Evolutionary conservation across 768 basidiomycete genomes (phyloP), one percentile per base, ranked within the genome.

Genomic region (Lentinus brumalis): DNA sequence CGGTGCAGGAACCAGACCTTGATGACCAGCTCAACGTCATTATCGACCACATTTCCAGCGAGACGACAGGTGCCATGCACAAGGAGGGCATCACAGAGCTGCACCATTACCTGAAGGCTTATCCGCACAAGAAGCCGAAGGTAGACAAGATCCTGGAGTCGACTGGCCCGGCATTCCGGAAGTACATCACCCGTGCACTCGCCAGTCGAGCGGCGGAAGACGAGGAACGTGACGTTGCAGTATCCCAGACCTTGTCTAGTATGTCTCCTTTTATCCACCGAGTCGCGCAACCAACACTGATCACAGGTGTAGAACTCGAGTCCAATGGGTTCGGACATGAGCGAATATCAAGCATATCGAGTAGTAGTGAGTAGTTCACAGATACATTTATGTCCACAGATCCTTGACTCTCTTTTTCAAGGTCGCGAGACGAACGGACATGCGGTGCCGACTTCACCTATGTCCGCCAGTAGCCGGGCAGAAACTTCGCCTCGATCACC

Each of bases 61-160:
- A 94, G 76, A 91, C 92, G 26, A 92, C 92, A 4, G 92, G 91
- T 15, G 91, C 91, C 15, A 78, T 93, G 76, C 91, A 94, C 73
- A 94, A 94, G 74, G 93, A 96, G 73, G 93, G 94, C 4, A 95
- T 98, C 57, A 96, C 94, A 3, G 94, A 96, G 68, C 78, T 99
- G 26, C 94, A 98, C 72, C 88, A 94, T 39, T 98, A 95, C 79
- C 75, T 98, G 69, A 95, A 95, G 76, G 88, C 87, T 31, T 86
- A 97, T 70, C 95, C 94, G 0, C 86, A 93, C 67, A 94, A 93
- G 71, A 83, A 84, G 68, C 77, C 86, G 2, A 85, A 86, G 44
- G 92, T 95, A 21, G 94, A 95, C 69, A 92, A 93, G 71, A 83
- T 94, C 78, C 81, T 96, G 21, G 91, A 94, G 67, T 87, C 90